phyloP scores from a whole-genome alignment of 306 rosid genomes.

The Sicyos baderoa region DNA sequence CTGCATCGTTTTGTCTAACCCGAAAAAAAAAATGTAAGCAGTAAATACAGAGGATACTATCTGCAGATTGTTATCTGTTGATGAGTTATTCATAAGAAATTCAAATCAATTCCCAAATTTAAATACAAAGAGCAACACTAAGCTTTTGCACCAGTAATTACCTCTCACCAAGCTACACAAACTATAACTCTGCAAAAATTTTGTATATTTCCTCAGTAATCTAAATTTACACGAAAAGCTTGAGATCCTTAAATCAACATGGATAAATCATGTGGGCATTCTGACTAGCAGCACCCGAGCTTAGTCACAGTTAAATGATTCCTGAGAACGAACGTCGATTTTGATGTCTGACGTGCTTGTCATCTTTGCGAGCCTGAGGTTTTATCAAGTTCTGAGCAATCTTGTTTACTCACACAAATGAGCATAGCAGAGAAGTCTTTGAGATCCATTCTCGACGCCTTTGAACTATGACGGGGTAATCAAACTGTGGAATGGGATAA shows the following conservation, averaged over 20 bases:
- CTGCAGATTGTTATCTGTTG: slow-evolving; percentile 46
- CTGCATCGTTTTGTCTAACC: slow-evolving; percentile 3
- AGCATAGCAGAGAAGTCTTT: slow-evolving; percentile 10
- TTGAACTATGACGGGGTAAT: slow-evolving; percentile 42
- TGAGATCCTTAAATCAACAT: slow-evolving; percentile 36
- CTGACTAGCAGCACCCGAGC: background rate
- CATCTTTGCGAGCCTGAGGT: background rate
- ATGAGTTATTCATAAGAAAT: slow-evolving; percentile 58
- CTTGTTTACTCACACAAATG: background rate
- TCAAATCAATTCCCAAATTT: slow-evolving; percentile 41
- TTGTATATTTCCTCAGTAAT: slow-evolving; percentile 40
- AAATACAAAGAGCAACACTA: slow-evolving; percentile 21
- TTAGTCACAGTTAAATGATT: slow-evolving; percentile 17
- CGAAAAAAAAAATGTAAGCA: background rate
- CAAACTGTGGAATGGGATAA: slow-evolving; percentile 36
- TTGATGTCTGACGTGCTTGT: slow-evolving; percentile 6
- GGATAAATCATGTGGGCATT: background rate
- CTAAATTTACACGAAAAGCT: slow-evolving; percentile 43
- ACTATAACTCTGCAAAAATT: slow-evolving; percentile 66
- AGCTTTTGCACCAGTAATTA: slow-evolving; percentile 58
- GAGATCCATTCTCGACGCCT: slow-evolving; percentile 27
- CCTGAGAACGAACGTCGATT: background rate
- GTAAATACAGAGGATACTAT: slow-evolving; percentile 26
- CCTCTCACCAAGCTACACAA: slow-evolving; percentile 65
- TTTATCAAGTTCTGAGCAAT: background rate